Evolutionary conservation across 352 stramenopile species (phyloP), one percentile per base, ranked within the genome.

Genomic region (Phytophthora nicotianae): DNA sequence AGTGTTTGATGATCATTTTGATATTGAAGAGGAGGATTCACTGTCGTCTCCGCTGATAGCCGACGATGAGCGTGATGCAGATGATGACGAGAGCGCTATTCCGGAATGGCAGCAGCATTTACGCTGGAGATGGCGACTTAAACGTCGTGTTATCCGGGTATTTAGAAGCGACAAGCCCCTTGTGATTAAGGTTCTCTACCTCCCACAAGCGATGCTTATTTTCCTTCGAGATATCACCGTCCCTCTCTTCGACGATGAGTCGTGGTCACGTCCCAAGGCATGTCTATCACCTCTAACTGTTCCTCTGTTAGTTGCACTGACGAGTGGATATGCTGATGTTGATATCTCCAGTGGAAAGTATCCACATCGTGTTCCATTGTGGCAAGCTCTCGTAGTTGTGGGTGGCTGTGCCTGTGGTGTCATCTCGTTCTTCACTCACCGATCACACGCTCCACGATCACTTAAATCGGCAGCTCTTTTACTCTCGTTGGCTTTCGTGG

Each of bases 231-330:
- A 95, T 53, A 41, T 86, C 20, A 93, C 84, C 4, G 75, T 92
- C 13, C 88, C 86, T 13, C 64, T 93, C 16, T 59, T 96, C 3
- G 83, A 93, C 49, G 58, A 77, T 16, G 79, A 88, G 1, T 76
- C 68, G 4, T 95, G 82, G 81, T 97, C 86, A 2, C 83, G 96
- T 11, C 75, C 76, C 2, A 79, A 97, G 21, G 89, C 97, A 14
- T 88, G 88, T 4, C 17, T 98, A 19, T 95, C 88, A 13, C 73
- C 92, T 5, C 62, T 90, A 23, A 77, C 93, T 10, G 91, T 92
- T 38, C 92, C 95, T 2, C 23, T 97, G 5, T 93, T 97, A 58
- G 68, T 98, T 11, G 72, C 86, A 21, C 88, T 97, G 52, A 80
- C 72, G 0, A 79, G 55, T 58, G 75, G 73, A 16, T 70, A 73